Evolutionary conservation across 2,329 filamentous ascomycete species (phyloP).

Genomic region (Calcarisporium arbuscula): DNA sequence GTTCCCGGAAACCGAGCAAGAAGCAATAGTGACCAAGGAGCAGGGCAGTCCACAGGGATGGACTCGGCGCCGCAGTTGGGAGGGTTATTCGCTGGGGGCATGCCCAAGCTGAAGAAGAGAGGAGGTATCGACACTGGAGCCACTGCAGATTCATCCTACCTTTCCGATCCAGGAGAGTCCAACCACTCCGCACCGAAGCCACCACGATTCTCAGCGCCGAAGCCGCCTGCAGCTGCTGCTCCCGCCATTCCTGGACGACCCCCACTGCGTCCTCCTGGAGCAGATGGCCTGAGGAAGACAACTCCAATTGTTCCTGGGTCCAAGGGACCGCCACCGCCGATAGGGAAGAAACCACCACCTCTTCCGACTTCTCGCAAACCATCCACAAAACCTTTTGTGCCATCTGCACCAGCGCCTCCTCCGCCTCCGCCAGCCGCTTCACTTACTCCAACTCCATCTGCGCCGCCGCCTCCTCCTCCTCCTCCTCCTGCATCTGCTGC

Average conservation of each 20-base stretch:
- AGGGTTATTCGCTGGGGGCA: conserved; percentile 86
- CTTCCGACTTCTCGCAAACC: conserved; percentile 56
- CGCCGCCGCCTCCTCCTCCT: conserved; percentile 32
- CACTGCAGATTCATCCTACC: conserved; percentile 58
- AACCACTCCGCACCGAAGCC: conserved; percentile 32
- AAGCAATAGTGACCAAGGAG: conserved; percentile 74
- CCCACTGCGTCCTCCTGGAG: conserved; percentile 36
- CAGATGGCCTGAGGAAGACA: conserved; percentile 52
- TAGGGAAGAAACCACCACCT: conserved; percentile 69
- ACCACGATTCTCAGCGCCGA: conserved; percentile 48
- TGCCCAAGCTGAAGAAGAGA: conserved; percentile 88
- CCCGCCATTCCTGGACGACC: conserved; percentile 51
- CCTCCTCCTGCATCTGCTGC: conserved; percentile 39
- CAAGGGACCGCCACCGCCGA: conserved; percentile 61
- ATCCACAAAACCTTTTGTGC: conserved; percentile 29
- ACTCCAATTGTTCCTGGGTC: conserved; percentile 29
- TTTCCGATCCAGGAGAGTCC: conserved; percentile 63
- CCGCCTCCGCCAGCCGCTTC: conserved; percentile 28
- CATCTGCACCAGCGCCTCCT: conserved; percentile 26
- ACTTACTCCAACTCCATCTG: conserved; percentile 35
- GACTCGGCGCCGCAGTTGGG: conserved; percentile 72
- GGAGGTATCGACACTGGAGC: conserved; percentile 68
- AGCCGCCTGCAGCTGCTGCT: conserved; percentile 51
- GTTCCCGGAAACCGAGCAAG: conserved; percentile 61
- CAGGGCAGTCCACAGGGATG: conserved; percentile 36